A percentile compares a stretch with the other conserved stretches of the same genome.
Evolutionary conservation across 2,329 filamentous ascomycete genomes (phyloP).

Genomic region (Neopestalotiopsis sp.): DNA sequence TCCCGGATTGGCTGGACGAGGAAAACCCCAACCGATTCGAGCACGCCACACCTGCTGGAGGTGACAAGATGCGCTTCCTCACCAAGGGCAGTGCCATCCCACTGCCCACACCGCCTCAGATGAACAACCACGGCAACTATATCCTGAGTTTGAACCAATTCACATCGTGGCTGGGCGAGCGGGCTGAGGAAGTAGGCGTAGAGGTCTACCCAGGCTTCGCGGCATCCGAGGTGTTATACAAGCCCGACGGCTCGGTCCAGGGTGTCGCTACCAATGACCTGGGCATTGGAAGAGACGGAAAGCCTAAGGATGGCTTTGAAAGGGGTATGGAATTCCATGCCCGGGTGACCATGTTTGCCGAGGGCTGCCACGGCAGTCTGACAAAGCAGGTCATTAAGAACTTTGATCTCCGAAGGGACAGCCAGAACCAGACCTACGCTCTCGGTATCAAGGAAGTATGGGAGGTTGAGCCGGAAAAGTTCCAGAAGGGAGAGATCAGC

Average conservation of each 20-base stretch:
- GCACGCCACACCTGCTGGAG: constrained; percentile 81
- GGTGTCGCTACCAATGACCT: constrained; percentile 97
- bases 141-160: constrained; percentile 96
- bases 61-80: constrained; percentile 92
- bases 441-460: constrained; percentile 96
- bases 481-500: constrained; percentile 81
- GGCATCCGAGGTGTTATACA: constrained; percentile 90
- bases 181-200: constrained; percentile 94
- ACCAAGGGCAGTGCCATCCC: constrained; percentile 81
- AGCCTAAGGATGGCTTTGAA: constrained; percentile 89
- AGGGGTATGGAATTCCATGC: constrained; percentile 99
- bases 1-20: constrained; percentile 92
- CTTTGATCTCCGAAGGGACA: constrained; percentile 87
- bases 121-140: constrained; percentile 98
- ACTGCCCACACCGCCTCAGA: constrained; percentile 89
- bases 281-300: constrained; percentile 80
- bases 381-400: constrained; percentile 95
- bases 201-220: constrained; percentile 97
- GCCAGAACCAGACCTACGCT: constrained; percentile 93
- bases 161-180: constrained; percentile 92
- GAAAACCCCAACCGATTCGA: constrained; percentile 88
- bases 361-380: constrained; percentile 94
- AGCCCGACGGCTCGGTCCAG: constrained; percentile 83
- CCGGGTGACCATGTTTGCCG: constrained; percentile 85
- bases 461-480: constrained; percentile 94